These are phyloP conservation scores for Aurifilum marmelostoma DNA, from an alignment of 2,329 filamentous ascomycete species.

Conservation along the genomic window DNA sequence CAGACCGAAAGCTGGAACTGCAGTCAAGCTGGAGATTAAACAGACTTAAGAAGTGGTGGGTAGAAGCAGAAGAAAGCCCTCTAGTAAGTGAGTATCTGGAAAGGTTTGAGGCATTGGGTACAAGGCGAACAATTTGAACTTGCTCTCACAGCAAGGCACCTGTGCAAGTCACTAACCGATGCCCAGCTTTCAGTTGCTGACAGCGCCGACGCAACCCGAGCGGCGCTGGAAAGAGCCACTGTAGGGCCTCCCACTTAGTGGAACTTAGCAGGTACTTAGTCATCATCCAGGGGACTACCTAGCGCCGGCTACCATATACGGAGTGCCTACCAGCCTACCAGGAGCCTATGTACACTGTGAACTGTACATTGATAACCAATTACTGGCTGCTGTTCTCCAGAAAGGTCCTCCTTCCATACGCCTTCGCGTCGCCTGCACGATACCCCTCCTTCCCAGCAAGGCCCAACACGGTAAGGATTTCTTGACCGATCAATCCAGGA, in stretches of 20 bases:
- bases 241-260: background rate
- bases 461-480: slow-evolving; percentile 28
- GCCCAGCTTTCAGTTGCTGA: background rate
- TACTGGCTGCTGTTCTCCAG: background rate
- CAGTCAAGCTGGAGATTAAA: background rate
- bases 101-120: background rate
- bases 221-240: background rate
- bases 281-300: background rate
- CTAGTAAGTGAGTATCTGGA: background rate
- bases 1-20: background rate
- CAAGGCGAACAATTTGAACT: background rate
- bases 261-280: slow-evolving; percentile 1
- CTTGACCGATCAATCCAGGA: slow-evolving; percentile 22
- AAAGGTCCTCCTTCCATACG: background rate
- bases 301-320: background rate
- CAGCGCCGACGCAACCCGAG: slow-evolving; percentile 4
- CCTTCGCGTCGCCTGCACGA: slow-evolving; percentile 20
- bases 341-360: background rate
- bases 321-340: background rate
- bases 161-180: background rate
- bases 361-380: background rate
- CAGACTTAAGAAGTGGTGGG: background rate
- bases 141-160: background rate
- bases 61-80: background rate
- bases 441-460: slow-evolving; percentile 7